Base-by-base conservation (phyloP, 495 filamentous ascomycete genomes). In the Neurospora sp. region DNA sequence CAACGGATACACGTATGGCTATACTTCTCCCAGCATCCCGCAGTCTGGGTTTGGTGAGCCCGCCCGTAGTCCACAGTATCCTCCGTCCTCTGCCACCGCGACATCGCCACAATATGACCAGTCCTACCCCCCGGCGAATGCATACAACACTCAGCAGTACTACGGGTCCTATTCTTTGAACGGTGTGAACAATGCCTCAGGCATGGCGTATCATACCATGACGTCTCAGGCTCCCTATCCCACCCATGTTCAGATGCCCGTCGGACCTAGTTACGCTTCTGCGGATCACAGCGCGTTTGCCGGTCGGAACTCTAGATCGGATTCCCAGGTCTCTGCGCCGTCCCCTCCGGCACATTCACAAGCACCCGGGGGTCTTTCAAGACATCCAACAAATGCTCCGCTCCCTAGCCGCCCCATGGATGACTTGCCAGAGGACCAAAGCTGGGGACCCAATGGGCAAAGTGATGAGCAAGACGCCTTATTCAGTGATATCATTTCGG, bases 321-420 rank as follows among this genome's bases (percentile, higher is more conserved):
- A 81, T 70, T 86, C 84, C 10, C 81, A 82, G 14, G 70, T 81
- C 6, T 84, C 85, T 8, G 80, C 79, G 44, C 82, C 82, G 9
- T 85, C 83, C 2, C 82, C 85, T 39, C 80, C 81, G 8, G 69
- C 70, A 7, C 78, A 77, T 39, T 70, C 79, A n/a, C 78, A 79
- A 45, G 70, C 75, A 31, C 72, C 77, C 7, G 69, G 81, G 37
- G 79, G 82, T 31, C 73, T 87, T 14, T 78, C 81, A 70, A 80
- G 87, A 71, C 87, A 88, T 71, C 87, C 87, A 4, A 88, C 87
- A 0, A 85, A 87, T 73, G 82, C 85, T 39, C 87, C 87, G 44
- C 81, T 88, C 27, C 87, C 87, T 35, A 86, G 77, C 71, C 84
- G 86, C 8, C 87, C 87, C 4, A 81, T 84, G 71, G 83, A 85